A percentile compares a stretch with the other conserved stretches of the same genome.
These are phyloP conservation scores for Trichopus zeylanicus DNA, from an alignment of 116 monocot genomes.

Conservation along the genomic window DNA sequence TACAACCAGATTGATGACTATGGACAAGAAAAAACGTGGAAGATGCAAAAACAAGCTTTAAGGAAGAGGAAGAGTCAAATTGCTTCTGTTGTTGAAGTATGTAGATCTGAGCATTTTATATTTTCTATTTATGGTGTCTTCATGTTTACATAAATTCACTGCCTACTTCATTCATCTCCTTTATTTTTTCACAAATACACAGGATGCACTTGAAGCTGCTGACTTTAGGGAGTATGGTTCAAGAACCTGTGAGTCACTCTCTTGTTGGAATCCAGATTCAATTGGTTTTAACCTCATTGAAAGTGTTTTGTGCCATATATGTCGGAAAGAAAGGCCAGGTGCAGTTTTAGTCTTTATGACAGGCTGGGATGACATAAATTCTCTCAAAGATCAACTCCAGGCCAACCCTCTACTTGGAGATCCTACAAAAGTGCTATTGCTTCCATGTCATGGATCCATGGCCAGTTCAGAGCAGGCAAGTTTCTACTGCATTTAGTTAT, in stretches of 20 bases:
- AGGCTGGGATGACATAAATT: constrained; percentile 99
- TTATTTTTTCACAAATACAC: background rate
- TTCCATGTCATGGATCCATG: constrained; percentile 98
- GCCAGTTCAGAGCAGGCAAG: constrained; percentile 94
- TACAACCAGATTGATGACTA: constrained; percentile 99
- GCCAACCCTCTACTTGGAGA: constrained; percentile 84
- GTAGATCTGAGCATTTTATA: background rate
- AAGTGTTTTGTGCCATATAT: constrained; percentile 75
- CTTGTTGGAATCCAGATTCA: constrained; percentile 96
- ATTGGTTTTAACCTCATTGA: constrained; percentile 97
- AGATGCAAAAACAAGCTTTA: constrained; percentile 90
- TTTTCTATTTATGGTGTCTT: background rate
- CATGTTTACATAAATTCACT: too few species aligned
- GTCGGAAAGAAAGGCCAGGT: constrained; percentile 71
- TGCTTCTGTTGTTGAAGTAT: constrained; percentile 86
- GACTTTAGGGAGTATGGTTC: constrained; percentile 73
- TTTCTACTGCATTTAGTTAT: too few species aligned
- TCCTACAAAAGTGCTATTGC: constrained; percentile 72
- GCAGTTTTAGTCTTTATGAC: constrained; percentile 97
- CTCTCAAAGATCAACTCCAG: constrained; percentile 87
- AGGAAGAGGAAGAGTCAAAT: constrained; percentile 93
- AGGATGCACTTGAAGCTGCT: constrained; percentile 91
- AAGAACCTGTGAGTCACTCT: constrained; percentile 78
- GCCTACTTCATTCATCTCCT: too few species aligned
- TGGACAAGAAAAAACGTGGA: constrained; percentile 97